Conservation (phyloP, 2,329 filamentous ascomycete genomes). For the Clarireedia homoeocarpa region DNA sequence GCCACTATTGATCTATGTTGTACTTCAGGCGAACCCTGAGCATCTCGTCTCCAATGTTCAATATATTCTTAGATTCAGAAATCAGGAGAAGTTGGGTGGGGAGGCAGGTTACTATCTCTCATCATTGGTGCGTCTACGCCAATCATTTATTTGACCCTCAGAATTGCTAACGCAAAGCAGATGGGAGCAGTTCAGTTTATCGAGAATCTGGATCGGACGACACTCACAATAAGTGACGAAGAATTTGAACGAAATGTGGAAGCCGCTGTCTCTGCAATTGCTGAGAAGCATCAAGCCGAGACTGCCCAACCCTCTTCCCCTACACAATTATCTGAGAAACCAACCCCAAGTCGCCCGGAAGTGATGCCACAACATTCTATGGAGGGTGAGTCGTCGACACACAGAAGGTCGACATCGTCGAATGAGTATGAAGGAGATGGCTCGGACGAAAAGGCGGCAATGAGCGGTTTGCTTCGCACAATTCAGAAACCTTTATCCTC, state of each 20-base stretch:
- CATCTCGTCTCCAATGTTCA: constrained; percentile 96
- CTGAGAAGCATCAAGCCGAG: constrained; percentile 69
- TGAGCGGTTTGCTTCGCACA: constrained; percentile 76
- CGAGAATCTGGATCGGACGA: constrained; percentile 91
- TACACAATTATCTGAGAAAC: constrained; percentile 36
- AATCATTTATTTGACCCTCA: not conserved
- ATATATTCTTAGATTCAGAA: constrained; percentile 93
- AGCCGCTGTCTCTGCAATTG: constrained; percentile 88
- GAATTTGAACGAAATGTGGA: constrained; percentile 98
- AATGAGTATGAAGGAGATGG: constrained; percentile 45
- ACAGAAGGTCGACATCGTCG: constrained; percentile 46
- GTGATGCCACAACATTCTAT: constrained; percentile 51
- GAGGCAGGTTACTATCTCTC: constrained; percentile 98
- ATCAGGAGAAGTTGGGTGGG: constrained; percentile 94
- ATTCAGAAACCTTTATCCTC: constrained; percentile 87
- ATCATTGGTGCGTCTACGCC: constrained; percentile 58
- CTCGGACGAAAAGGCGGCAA: constrained; percentile 68
- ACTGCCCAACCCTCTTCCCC: constrained; percentile 35
- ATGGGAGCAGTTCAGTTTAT: constrained; percentile 96
- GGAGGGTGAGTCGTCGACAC: constrained; percentile 51
- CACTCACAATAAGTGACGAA: constrained; percentile 84
- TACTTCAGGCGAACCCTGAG: constrained; percentile 88
- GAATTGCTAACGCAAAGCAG: constrained; percentile 32
- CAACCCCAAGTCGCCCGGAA: constrained; percentile 44
- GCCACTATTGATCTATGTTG: constrained; percentile 89